Evolutionary conservation across 371 early-diverging fungal genomes (phyloP), one percentile per base, ranked within the genome.

Genomic region (Mucor ambiguus): DNA sequence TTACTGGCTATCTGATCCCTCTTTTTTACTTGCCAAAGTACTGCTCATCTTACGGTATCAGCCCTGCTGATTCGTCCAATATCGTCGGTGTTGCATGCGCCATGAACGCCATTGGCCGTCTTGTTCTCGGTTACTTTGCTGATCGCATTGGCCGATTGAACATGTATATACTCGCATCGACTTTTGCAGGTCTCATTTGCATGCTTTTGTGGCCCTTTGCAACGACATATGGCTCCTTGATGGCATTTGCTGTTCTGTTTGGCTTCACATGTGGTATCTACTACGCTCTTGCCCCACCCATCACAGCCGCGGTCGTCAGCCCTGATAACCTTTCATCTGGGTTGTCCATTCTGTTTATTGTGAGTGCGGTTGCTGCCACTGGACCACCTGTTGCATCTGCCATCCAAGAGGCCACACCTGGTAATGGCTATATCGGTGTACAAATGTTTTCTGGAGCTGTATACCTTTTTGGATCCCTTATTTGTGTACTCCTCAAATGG

Each of bases 71-170:
- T 38, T 57, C 73, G 10, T 73, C 75, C 5, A 75, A 72, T 30
- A 54, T 77, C 22, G 68, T 80, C 3, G 71, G 71, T 24, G 71
- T 77, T 32, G 44, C 67, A 11, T 77, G 73, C 52, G 75, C 77
- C 11, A 63, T 79, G 71, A 77, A 76, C 38, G 90, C 90, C 0
- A 63, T 89, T 8, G 91, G 91, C 4, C 88, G 94, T 57, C 71
- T 93, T 37, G 64, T 83, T 8, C 75, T 87, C 20, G 93, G 93
- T 5, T 72, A 80, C 30, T 68, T 83, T 44, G 87, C 87, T 20
- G 90, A 90, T 55, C 68, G 66, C n/a, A 69, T 90, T 32, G 94
- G 94, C 2, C 81, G 85, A 38, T 75, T 91, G 7, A 77, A 75
- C 38, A 76, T 70, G 65, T 75, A 64, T 33, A 56, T 70, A 2